Percentiles rank a stretch among this genome's conserved stretches.
Evolutionary conservation across 2,329 filamentous ascomycete genomes (phyloP).

Genomic region (Beauveria asiatica): DNA sequence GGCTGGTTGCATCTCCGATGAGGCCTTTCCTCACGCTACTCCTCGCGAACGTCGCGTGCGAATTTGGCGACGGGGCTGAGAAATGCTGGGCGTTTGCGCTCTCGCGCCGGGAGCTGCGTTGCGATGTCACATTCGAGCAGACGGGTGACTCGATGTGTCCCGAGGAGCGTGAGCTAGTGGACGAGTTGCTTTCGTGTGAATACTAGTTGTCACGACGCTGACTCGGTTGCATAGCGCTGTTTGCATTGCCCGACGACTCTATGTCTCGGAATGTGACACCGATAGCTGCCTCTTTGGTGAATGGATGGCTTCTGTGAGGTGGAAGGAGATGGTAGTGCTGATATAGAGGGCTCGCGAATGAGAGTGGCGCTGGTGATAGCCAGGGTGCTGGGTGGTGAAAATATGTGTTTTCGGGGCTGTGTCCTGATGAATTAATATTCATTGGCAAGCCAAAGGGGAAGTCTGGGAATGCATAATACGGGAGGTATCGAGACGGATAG

Average conservation of each 20-base stretch:
- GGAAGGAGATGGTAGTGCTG: background rate
- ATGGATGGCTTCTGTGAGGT: background rate
- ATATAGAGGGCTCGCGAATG: background rate
- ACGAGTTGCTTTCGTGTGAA: constrained; percentile 10
- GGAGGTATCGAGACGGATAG: background rate
- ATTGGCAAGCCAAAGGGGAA: background rate
- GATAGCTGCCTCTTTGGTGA: background rate
- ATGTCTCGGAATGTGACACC: background rate
- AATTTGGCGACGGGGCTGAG: background rate
- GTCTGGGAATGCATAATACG: background rate
- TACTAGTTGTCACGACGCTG: constrained; percentile 10
- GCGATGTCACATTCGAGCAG: background rate
- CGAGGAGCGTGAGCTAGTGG: constrained; percentile 7
- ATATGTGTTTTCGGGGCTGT: background rate
- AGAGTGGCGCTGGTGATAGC: background rate
- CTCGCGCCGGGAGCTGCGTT: background rate
- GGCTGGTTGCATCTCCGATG: background rate
- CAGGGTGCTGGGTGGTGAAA: background rate
- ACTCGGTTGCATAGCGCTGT: background rate
- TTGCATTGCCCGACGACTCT: background rate
- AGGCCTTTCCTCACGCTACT: background rate
- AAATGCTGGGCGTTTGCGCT: background rate
- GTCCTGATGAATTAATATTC: background rate
- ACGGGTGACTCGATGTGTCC: background rate
- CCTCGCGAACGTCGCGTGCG: background rate